Evolutionary conservation across 2,329 filamentous ascomycete genomes (phyloP), one percentile per base, ranked within the genome.

Genomic region (Coniosporium tulheliwenetii): DNA sequence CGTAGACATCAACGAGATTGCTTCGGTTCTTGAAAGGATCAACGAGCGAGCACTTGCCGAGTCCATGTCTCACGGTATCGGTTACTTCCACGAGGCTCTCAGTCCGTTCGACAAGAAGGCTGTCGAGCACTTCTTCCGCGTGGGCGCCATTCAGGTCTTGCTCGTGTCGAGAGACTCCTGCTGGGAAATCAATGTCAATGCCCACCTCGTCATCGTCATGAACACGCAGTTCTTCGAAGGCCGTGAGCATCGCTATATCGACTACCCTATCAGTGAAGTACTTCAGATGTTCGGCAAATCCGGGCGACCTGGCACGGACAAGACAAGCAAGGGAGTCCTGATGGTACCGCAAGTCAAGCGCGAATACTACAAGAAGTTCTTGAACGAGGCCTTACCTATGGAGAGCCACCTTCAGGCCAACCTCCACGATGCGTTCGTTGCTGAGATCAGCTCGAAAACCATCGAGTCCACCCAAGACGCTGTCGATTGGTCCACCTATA

Each of bases 201-300:
- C 89, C 3, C 87, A 96, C 56, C 69, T 98, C 10, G 87, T 96
- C 10, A 75, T 98, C 38, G 79, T 98, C 30, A 96, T 98, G 87
- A 87, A 87, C 12, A 98, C 93, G 1, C 91, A 98, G 55, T 95
- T 87, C 63, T 98, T 89, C 49, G 91, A 98, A 53, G 91, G 91
- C 5, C 80, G 86, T 39, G 89, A 98, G 61, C 93, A 98, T 59
- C 81, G 93, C 45, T 98, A 98, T 59, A 79, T 96, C 40, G 91
- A 98, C 61, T 98, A 98, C 53, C 82, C 86, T 3, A 76, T 96
- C 48, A 89, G 82, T 53, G 91, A 98, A 56, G 77, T 98, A 12
- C 66, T 98, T 41, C 91, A 98, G 55, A 98, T 98, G 89, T 94
- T 96, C 51, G 91, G 91, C 50, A 93, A 91, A 61, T 84, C 91